These are phyloP conservation scores for Cryomyces minteri DNA, from an alignment of 495 filamentous ascomycete genomes.

Conservation along the genomic window DNA sequence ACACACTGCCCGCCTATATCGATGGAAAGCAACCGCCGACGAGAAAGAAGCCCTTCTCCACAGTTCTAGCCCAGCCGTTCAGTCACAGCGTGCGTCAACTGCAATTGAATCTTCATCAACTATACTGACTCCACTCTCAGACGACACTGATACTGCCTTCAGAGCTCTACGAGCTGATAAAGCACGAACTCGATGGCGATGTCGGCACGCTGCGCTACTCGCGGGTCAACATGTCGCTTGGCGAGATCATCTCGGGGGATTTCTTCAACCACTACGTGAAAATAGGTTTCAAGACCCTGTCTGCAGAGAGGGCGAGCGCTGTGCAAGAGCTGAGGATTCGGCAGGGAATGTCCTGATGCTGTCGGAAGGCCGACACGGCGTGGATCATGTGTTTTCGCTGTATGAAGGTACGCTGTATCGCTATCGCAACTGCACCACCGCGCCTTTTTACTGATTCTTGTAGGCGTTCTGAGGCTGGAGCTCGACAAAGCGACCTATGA, in stretches of 20 bases:
- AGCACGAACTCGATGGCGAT: slow-evolving; percentile 30
- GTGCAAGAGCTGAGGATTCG: neutral
- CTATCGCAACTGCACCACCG: neutral
- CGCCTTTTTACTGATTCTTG: neutral
- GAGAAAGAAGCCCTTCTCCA: slow-evolving; percentile 57
- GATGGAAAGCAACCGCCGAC: slow-evolving; percentile 50
- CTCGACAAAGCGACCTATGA: slow-evolving; percentile 77
- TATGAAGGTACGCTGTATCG: slow-evolving; percentile 35
- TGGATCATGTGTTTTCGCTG: slow-evolving; percentile 63
- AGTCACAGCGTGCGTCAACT: slow-evolving; percentile 46
- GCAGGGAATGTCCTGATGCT: slow-evolving; percentile 80
- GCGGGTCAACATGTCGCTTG: slow-evolving; percentile 56
- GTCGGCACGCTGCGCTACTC: slow-evolving; percentile 34
- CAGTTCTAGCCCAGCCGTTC: slow-evolving; percentile 48
- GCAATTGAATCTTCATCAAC: neutral
- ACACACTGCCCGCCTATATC: slow-evolving; percentile 40
- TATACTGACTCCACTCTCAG: slow-evolving; percentile 23
- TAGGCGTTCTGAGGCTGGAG: slow-evolving; percentile 56
- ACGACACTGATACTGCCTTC: slow-evolving; percentile 59
- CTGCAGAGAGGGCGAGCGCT: too few relatives aligned
- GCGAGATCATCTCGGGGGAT: slow-evolving; percentile 47
- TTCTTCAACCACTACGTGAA: slow-evolving; percentile 87
- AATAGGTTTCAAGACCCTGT: slow-evolving; percentile 31
- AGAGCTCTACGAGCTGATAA: slow-evolving; percentile 39
- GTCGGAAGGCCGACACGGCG: slow-evolving; percentile 63